Evolutionary conservation across 1,284 basidiomycete genomes (phyloP), one percentile per base, ranked within the genome.

Genomic region (Trametes pubescens): DNA sequence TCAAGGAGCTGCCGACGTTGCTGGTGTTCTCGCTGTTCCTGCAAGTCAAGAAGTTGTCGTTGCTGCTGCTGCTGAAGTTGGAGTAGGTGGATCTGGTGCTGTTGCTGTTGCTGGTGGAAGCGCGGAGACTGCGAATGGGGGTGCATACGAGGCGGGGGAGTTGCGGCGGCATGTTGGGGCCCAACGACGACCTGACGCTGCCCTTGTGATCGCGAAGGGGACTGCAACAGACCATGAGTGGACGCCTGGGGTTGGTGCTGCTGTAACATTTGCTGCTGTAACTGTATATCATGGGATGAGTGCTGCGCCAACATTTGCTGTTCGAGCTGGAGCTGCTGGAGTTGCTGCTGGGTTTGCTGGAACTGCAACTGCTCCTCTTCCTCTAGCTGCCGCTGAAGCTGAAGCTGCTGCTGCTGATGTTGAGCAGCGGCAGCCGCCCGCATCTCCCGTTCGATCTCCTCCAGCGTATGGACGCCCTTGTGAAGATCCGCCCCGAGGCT

Each of bases 361-460:
- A 71, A 58, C n/a, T 60, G 53, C 62, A 70, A 59, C 64, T 59
- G 64, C 53, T 64, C 43, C 78, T 79, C 57, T 49, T 79, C 76
- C 55, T 82, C 79, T 52, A 79, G 77, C 13, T 56, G 65, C 24
- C 68, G 63, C n/a, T 63, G 55, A 49, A 70, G 65, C 22, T 61
- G 62, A n/a, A 60, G 55, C 62, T 71, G 59, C 64, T 66, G 66
- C 24, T 68, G 82, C 11, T 58, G 62, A 3, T 65, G 64, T 62
- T 85, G 84, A 51, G 82, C 82, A 47, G 80, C 80, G 22, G 83
- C 80, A 11, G 81, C 81, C 9, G 82, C 80, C n/a, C 83, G 81
- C 91, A 97, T 94, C 77, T 99, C 94, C 4, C 93, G 91, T 76
- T 99, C 97, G 66, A 99, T 94, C 76, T 99, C 95, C 69, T 96